Base-by-base conservation (phyloP, 2,329 filamentous ascomycete genomes). In the Fusarium verticillioides region DNA sequence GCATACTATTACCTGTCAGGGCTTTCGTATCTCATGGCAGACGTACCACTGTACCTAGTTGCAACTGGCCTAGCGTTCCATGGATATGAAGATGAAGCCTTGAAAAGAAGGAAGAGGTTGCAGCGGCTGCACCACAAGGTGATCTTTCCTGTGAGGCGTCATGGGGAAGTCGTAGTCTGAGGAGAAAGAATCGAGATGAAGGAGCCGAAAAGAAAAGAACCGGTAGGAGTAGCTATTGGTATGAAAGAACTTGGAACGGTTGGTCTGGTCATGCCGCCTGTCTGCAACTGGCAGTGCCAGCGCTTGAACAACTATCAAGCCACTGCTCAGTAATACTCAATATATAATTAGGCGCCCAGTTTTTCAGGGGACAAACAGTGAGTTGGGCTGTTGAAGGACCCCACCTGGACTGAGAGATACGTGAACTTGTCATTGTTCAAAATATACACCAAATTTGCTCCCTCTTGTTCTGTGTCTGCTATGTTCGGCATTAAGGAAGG, bases 1-100 rank as follows among this genome's bases (percentile, higher is more conserved):
- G 63, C 65, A 21, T 63, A 70, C 36, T 61, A 63, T 21, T 74
- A 50, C 26, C 54, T 73, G n/a, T 57, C 60, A 9, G 60, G 46
- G 19, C 36, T 68, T 42, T 58, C 54, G 13, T 70, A 49, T 39
- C n/a, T 65, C 9, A 63, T 70, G 30, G 47, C 44, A 16, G 26
- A 63, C 5, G 50, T 61, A 15, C 60, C 53, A 23, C 37, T 57
- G 18, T 21, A 28, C 26, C 32, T 60, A 37, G 36, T 28, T 9
- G n/a, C 50, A 43, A 67, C 58, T 9, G 28, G 44, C 5, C 10
- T 72, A 16, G 39, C 23, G 7, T 64, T 65, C 56, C 60, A 26
- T 23, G 21, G 42, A 16, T 70, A 67, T 34, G 50, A 70, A 46
- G 47, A 42, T 9, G 50, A 46, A 39, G 64, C 52, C 5, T 37